phyloP scores from a whole-genome alignment of 345 rosid genomes.

The Hibiscus tridactylites region DNA sequence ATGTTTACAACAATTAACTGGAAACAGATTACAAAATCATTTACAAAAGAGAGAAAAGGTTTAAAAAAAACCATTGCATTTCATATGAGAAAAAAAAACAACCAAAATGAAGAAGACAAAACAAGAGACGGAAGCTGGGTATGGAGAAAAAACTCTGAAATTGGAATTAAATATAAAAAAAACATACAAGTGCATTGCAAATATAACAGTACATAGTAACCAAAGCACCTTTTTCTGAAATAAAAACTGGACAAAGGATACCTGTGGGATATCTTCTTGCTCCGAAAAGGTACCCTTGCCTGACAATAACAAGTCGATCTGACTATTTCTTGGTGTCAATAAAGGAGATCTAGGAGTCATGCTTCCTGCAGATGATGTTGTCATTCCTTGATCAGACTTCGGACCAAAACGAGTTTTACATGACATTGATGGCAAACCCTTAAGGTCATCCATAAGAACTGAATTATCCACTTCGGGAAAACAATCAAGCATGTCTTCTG shows the following conservation, averaged over 20 bases:
- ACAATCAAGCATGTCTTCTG: constrained; percentile 99
- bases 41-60: background rate
- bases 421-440: constrained; percentile 85
- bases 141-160: background rate
- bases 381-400: constrained; percentile 96
- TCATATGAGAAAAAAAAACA: background rate
- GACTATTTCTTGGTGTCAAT: constrained; percentile 88
- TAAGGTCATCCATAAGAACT: constrained; percentile 77
- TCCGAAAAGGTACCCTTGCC: constrained; percentile 82
- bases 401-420: constrained; percentile 95
- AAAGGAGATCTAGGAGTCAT: constrained; percentile 97
- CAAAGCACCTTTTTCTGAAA: background rate
- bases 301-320: constrained; percentile 68
- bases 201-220: constrained; percentile 1
- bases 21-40: background rate
- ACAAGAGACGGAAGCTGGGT: background rate
- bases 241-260: constrained; percentile 18
- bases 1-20: background rate
- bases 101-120: background rate
- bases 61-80: background rate
- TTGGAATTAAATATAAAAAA: background rate
- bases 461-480: constrained; percentile 82
- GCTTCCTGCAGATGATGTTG: constrained; percentile 97
- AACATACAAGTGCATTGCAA: background rate
- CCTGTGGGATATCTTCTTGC: constrained; percentile 87